Base-by-base conservation (phyloP, 306 rosid genomes). In the Trifolium fragiferum region DNA sequence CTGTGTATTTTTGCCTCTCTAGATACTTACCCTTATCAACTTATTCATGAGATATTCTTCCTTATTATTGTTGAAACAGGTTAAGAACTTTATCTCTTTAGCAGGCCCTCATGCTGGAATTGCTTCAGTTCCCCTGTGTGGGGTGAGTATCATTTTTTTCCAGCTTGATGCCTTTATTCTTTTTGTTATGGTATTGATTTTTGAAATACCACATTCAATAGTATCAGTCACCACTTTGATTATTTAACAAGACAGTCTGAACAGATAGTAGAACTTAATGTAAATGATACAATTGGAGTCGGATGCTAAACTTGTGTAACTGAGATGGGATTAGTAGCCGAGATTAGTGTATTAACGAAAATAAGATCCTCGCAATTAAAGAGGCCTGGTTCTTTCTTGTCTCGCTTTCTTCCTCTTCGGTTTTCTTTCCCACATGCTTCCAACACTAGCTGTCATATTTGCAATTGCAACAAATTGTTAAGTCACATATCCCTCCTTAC, bases 21-120 rank as follows among this genome's bases (percentile, higher is more conserved):
- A 32, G 47, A 21, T 20, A 62, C 63, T 12, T 11, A 57, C 37
- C 37, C 46, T 73, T 40, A 49, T 57, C 68, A 66, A 76, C 70
- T 47, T 69, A 60, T 53, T 50, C 35, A 15, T 47, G 66, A 74
- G 37, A 44, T 0, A 18, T 59, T 59, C 32, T 49, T 72, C n/a
- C 10, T 14, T 46, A 8, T 49, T 61, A 50, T 27, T 78, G 19
- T 58, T 82, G 82, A 73, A 80, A 47, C 94, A 95, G 99, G 90
- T 92, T 21, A 87, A 87, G 73, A 95, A 89, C 70, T 89, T 82
- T 4, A 44, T 95, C 77, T 95, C 99, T 77, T 68, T 95, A 72
- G 96, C 78, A 4, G 99, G 99, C 41, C 99, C 98, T 77, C 98
- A 92, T 81, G 98, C 98, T 41, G 99, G 98, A 60, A 84, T 84